Conservation (phyloP, 2,329 filamentous ascomycete genomes). For the Pseudogymnoascus sp. region DNA sequence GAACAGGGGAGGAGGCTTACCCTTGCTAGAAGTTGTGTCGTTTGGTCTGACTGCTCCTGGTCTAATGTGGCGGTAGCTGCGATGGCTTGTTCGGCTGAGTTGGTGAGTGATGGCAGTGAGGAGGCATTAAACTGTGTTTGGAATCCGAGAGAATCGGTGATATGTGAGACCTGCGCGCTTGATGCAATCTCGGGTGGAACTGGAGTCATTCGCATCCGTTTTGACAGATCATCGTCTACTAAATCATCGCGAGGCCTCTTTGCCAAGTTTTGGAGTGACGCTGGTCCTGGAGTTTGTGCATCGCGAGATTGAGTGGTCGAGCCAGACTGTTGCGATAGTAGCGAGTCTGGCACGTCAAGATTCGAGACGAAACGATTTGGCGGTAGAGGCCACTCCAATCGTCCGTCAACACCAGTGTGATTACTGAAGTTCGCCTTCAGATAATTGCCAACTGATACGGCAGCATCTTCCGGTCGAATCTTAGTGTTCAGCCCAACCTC, state of each 20-base stretch:
- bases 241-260: constrained; percentile 15
- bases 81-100: constrained; percentile 3
- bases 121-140: constrained; percentile 4
- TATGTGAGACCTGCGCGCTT: constrained; percentile 7
- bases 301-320: constrained; percentile 16
- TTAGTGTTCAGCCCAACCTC: constrained; percentile 18
- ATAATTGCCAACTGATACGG: constrained; percentile 20
- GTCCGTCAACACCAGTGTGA: not conserved
- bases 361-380: not conserved
- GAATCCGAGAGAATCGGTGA: constrained; percentile 7
- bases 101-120: not conserved
- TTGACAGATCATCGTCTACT: not conserved
- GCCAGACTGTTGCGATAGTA: constrained; percentile 4
- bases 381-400: constrained; percentile 15
- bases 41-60: constrained; percentile 9
- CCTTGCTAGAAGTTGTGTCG: constrained; percentile 17
- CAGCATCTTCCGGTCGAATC: constrained; percentile 20
- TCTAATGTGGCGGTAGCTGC: constrained; percentile 4
- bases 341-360: constrained; percentile 7
- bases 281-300: not conserved
- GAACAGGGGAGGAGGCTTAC: constrained; percentile 17
- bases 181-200: not conserved
- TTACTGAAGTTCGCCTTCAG: constrained; percentile 10
- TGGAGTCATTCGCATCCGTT: constrained; percentile 11
- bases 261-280: not conserved